Evolutionary conservation across 169 alveolate genomes (phyloP).

Genomic region (Toxoplasma gondii): DNA sequence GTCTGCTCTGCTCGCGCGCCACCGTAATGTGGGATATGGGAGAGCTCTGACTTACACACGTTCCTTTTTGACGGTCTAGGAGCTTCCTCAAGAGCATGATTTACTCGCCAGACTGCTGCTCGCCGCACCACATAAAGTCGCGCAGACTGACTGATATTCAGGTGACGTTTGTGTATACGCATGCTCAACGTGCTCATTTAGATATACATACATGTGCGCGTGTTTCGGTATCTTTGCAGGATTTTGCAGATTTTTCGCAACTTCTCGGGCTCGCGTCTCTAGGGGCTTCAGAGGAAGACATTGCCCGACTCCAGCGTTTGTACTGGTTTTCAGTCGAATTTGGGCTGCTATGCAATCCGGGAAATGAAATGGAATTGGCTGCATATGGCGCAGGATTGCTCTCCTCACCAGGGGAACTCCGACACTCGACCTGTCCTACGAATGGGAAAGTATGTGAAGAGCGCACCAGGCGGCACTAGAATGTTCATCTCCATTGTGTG

Average conservation of each 20-base stretch:
- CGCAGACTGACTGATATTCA: no score
- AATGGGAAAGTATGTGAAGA: neutral
- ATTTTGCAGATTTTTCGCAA: slow-evolving; percentile 84
- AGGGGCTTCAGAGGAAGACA: slow-evolving; percentile 83
- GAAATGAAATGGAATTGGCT: slow-evolving; percentile 64
- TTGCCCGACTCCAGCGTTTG: slow-evolving; percentile 76
- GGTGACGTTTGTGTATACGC: no score
- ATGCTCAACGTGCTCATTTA: neutral
- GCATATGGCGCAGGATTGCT: slow-evolving; percentile 90
- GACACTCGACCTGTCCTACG: slow-evolving; percentile 62
- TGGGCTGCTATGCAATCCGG: slow-evolving; percentile 75
- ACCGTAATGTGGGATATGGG: no score
- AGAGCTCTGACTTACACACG: no score
- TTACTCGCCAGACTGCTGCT: no score
- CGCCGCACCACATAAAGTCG: no score
- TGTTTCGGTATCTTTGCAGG: neutral
- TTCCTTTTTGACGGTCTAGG: no score
- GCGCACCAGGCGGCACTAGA: no score
- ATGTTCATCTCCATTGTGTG: no score
- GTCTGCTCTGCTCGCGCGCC: no score
- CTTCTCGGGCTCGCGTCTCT: slow-evolving; percentile 82
- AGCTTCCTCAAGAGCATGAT: no score
- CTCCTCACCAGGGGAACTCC: slow-evolving; percentile 79
- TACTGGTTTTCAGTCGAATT: slow-evolving; percentile 88
- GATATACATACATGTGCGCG: neutral